phyloP scores from a whole-genome alignment of 495 filamentous ascomycete species.

The Tuber umbilicatum region DNA sequence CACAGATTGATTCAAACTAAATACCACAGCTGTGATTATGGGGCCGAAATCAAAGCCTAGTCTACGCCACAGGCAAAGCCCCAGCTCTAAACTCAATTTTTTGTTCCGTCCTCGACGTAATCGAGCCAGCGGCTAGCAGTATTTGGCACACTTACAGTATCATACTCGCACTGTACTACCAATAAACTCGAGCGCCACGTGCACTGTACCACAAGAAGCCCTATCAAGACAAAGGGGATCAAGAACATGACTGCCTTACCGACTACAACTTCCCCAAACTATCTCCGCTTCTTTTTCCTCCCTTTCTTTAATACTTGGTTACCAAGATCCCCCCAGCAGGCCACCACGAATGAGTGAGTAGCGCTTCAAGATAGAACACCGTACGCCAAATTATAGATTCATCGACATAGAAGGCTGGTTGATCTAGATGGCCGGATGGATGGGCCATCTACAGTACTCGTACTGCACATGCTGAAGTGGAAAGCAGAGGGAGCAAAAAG shows the following conservation, averaged over 20 bases:
- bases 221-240: not conserved
- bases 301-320: not conserved
- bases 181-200: not conserved
- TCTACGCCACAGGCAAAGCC: not conserved
- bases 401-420: not conserved
- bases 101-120: not conserved
- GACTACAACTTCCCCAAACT: not conserved
- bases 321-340: not conserved
- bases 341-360: not conserved
- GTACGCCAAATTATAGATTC: not conserved
- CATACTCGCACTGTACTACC: too few relatives aligned
- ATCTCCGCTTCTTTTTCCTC: not conserved
- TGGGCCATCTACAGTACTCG: not conserved
- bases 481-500: too few relatives aligned
- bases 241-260: not conserved
- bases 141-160: not conserved
- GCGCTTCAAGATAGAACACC: not conserved
- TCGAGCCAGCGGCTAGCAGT: not conserved
- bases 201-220: not conserved
- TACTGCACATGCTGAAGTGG: not conserved
- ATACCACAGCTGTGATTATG: too few relatives aligned
- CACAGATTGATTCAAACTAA: too few relatives aligned
- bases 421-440: not conserved
- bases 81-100: not conserved
- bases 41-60: too few relatives aligned